Conservation (phyloP, 495 filamentous ascomycete genomes). For the Platismatia glauca region DNA sequence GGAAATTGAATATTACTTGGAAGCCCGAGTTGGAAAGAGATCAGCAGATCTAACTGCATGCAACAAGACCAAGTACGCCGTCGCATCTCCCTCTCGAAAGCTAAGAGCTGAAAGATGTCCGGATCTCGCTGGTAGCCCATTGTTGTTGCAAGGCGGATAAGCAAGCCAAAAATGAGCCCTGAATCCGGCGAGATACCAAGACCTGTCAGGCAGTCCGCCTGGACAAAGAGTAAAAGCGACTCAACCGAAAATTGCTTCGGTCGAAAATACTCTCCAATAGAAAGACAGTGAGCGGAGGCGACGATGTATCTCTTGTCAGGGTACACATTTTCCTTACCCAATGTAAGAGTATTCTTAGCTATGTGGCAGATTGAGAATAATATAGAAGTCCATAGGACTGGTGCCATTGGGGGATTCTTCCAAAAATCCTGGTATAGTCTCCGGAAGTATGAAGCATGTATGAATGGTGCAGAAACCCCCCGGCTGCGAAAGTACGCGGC, state of each 20-base stretch:
- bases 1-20: slow-evolving; percentile 37
- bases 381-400: slow-evolving; percentile 29
- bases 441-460: slow-evolving; percentile 19
- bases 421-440: slow-evolving; percentile 31
- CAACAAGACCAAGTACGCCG: slow-evolving; percentile 35
- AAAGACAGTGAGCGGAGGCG: slow-evolving; percentile 30
- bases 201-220: slow-evolving; percentile 33
- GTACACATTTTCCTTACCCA: slow-evolving; percentile 10
- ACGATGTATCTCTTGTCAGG: slow-evolving; percentile 21
- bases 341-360: background rate
- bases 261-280: slow-evolving; percentile 30
- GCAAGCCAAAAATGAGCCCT: slow-evolving; percentile 33
- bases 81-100: slow-evolving; percentile 39
- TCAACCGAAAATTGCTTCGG: slow-evolving; percentile 33
- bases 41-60: slow-evolving; percentile 35
- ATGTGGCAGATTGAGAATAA: slow-evolving; percentile 30
- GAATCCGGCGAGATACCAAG: slow-evolving; percentile 33
- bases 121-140: slow-evolving; percentile 42
- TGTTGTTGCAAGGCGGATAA: slow-evolving; percentile 35
- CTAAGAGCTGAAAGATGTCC: slow-evolving; percentile 32
- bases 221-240: slow-evolving; percentile 33
- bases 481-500: background rate
- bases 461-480: background rate
- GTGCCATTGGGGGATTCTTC: slow-evolving; percentile 19
- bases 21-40: slow-evolving; percentile 40